Evolutionary conservation across 495 filamentous ascomycete genomes (phyloP).

Genomic region (Penicillium nucicola): DNA sequence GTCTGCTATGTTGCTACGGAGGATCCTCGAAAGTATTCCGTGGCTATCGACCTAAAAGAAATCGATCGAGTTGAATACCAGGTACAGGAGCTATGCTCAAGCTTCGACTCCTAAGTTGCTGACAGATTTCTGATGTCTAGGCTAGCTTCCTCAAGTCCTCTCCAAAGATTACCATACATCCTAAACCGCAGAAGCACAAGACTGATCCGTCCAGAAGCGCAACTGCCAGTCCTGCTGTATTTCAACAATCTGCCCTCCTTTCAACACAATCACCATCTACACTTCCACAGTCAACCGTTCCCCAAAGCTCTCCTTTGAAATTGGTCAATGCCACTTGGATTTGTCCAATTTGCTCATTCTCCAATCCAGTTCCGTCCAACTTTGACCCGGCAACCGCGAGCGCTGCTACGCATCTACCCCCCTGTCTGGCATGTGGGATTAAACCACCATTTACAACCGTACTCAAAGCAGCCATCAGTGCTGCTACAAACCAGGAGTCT

Average conservation of each 20-base stretch:
- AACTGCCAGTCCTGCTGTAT: constrained; percentile 32
- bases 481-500: constrained; percentile 52
- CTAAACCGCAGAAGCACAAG: constrained; percentile 64
- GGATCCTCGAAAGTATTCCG: constrained; percentile 80
- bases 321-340: constrained; percentile 80
- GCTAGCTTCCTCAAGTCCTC: constrained; percentile 95
- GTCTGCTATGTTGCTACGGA: constrained; percentile 91
- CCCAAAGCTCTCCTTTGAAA: constrained; percentile 26
- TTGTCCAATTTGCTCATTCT: constrained; percentile 94
- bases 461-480: constrained; percentile 78
- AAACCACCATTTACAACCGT: constrained; percentile 79
- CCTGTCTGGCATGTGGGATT: constrained; percentile 92
- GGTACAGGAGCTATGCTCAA: constrained; percentile 43
- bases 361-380: constrained; percentile 91
- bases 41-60: constrained; percentile 84
- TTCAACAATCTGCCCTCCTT: constrained; percentile 19
- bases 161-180: constrained; percentile 83
- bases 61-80: constrained; percentile 90
- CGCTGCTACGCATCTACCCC: constrained; percentile 70
- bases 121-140: constrained; percentile 36
- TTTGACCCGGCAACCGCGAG: constrained; percentile 81
- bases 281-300: constrained; percentile 15
- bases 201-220: constrained; percentile 30
- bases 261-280: constrained; percentile 21
- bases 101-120: neutral